phyloP scores from a whole-genome alignment of 2,329 filamentous ascomycete genomes.

The Colletotrichum melonis region DNA sequence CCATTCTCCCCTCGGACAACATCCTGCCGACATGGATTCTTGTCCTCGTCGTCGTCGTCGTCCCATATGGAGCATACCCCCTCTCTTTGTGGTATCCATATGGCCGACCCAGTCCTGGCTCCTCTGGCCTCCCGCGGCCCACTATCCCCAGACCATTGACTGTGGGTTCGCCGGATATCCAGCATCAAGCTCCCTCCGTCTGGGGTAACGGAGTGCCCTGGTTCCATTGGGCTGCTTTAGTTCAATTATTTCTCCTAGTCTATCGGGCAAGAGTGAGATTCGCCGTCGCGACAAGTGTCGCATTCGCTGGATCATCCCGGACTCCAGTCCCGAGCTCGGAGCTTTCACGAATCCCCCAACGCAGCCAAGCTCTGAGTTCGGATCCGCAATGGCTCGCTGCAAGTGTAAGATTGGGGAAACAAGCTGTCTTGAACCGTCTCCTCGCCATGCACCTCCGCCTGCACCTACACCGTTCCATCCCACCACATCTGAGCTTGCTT shows the following conservation, averaged over 20 bases:
- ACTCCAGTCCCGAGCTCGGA: not conserved
- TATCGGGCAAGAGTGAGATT: not conserved
- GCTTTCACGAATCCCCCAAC: not conserved
- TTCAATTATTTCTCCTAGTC: not conserved
- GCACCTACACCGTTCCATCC: not conserved
- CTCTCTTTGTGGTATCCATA: not conserved
- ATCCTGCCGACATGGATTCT: not conserved
- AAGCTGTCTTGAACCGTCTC: not conserved
- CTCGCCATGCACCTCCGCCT: not conserved
- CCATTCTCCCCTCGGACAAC: not conserved
- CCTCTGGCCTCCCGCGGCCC: not conserved
- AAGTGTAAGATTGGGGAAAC: not conserved
- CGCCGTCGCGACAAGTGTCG: not conserved
- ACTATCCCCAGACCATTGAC: constrained; percentile 19
- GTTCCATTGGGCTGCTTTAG: not conserved
- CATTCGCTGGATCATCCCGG: not conserved
- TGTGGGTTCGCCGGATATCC: not conserved
- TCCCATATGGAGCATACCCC: not conserved
- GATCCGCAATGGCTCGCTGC: not conserved
- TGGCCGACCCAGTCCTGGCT: not conserved
- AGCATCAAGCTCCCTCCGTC: not conserved
- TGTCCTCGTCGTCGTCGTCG: not conserved
- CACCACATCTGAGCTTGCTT: constrained; percentile 12
- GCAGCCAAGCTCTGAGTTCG: not conserved
- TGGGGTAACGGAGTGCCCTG: constrained; percentile 12